Conservation (phyloP, 179 eudicot genomes). For the Heliamphora pulchella region DNA sequence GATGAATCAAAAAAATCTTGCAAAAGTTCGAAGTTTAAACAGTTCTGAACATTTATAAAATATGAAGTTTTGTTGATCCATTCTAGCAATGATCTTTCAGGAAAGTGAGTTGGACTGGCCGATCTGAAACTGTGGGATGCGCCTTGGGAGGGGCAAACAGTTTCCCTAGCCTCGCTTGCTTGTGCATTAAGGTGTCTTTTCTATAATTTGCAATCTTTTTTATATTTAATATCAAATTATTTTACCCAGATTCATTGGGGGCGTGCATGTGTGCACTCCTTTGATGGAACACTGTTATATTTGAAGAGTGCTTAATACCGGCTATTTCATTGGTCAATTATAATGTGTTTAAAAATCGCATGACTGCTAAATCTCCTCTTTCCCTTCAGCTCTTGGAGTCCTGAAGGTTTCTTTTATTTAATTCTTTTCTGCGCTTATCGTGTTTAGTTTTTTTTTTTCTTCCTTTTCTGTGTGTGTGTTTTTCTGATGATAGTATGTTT, state of each 20-base stretch:
- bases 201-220: neutral
- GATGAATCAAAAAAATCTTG: neutral
- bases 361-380: neutral
- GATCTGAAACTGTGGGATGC: slow-evolving; percentile 77
- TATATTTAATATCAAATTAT: neutral
- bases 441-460: neutral
- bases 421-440: neutral
- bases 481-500: neutral
- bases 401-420: neutral
- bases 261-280: neutral
- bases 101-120: slow-evolving; percentile 53
- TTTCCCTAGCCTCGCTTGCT: slow-evolving; percentile 82
- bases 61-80: slow-evolving; percentile 8
- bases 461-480: neutral
- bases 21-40: neutral
- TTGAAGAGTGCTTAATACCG: neutral
- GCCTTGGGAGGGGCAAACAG: slow-evolving; percentile 97
- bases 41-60: neutral
- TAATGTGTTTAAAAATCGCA: neutral
- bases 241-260: neutral
- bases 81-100: slow-evolving; percentile 26
- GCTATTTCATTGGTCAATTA: neutral
- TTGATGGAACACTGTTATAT: neutral
- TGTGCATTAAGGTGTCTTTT: slow-evolving; percentile 78
- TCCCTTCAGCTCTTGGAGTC: neutral